Percentiles rank a stretch among this genome's conserved stretches.
These are phyloP conservation scores for Phaeosphaeriaceae sp. DNA, from an alignment of 2,329 filamentous ascomycete species.

Conservation along the genomic window DNA sequence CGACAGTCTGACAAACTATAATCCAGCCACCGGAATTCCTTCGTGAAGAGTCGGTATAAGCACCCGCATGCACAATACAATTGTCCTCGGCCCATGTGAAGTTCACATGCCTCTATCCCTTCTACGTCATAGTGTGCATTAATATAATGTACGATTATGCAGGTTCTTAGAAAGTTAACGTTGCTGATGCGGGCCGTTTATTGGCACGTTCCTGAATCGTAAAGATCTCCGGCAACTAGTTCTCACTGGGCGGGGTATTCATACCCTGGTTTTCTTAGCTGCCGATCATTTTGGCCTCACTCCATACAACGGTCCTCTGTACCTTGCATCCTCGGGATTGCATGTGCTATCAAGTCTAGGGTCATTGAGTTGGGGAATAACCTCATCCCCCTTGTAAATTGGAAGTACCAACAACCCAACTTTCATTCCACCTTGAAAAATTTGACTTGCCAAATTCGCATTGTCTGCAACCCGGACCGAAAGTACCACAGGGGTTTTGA, in stretches of 20 bases:
- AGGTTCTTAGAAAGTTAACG: slow-evolving; percentile 3
- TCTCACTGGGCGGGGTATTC: slow-evolving; percentile 13
- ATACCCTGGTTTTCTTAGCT: slow-evolving; percentile 1
- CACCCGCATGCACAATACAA: too few relatives aligned
- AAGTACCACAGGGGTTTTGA: too few relatives aligned
- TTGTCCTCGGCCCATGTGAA: slow-evolving; percentile 13
- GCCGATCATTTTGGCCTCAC: slow-evolving; percentile 11
- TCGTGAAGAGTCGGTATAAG: too few relatives aligned
- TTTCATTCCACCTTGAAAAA: too few relatives aligned
- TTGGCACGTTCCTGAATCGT: slow-evolving; percentile 21
- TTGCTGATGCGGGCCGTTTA: slow-evolving; percentile 9
- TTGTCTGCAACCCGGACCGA: too few relatives aligned
- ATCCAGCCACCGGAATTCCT: too few relatives aligned
- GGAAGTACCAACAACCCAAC: too few relatives aligned
- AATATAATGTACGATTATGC: slow-evolving; percentile 2
- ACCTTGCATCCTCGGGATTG: neutral
- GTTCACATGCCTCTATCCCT: neutral
- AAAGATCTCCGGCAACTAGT: slow-evolving; percentile 15
- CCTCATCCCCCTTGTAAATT: too few relatives aligned
- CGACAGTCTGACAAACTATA: too few relatives aligned
- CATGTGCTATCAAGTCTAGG: too few relatives aligned
- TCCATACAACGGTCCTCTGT: slow-evolving; percentile 1
- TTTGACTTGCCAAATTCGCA: too few relatives aligned
- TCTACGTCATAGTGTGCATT: neutral
- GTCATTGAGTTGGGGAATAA: too few relatives aligned